Conservation (phyloP, 2,329 filamentous ascomycete genomes). For the Ophiostoma quercus region DNA sequence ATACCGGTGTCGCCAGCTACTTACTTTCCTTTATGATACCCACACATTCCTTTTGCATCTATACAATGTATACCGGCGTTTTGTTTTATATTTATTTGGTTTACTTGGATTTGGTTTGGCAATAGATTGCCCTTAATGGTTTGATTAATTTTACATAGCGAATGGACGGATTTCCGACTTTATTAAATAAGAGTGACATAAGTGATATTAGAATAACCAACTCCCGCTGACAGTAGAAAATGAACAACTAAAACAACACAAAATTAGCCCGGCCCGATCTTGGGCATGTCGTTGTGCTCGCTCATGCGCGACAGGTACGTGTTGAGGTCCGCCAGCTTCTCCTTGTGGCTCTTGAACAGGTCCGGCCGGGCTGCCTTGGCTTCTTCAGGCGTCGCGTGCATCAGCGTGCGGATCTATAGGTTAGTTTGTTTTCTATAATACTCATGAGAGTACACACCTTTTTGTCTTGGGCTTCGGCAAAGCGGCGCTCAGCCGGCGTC, state of each 20-base stretch:
- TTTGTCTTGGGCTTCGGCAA: constrained; percentile 77
- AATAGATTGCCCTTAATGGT: not conserved
- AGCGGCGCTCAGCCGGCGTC: constrained; percentile 75
- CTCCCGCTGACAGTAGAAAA: not conserved
- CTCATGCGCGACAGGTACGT: constrained; percentile 85
- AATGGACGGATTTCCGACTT: not conserved
- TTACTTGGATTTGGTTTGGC: not conserved
- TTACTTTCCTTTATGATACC: constrained; percentile 14
- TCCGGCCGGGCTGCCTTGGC: constrained; percentile 53
- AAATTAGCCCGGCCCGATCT: constrained; percentile 54
- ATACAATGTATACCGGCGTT: constrained; percentile 23
- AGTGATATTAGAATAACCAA: not conserved
- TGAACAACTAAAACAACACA: not conserved
- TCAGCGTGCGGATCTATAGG: constrained; percentile 63
- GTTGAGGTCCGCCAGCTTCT: constrained; percentile 92
- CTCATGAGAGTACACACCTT: constrained; percentile 43
- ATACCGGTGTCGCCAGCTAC: constrained; percentile 13
- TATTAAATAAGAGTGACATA: not conserved
- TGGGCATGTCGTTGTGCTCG: constrained; percentile 95
- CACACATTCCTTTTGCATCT: constrained; percentile 28
- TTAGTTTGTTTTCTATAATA: not conserved
- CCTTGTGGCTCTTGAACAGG: constrained; percentile 92
- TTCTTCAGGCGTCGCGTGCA: constrained; percentile 53
- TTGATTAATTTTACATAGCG: not conserved
- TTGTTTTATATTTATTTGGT: not conserved